Evolutionary conservation across 1,139 yeast genomes (phyloP).

Genomic region (Saccharomyces hybrid): DNA sequence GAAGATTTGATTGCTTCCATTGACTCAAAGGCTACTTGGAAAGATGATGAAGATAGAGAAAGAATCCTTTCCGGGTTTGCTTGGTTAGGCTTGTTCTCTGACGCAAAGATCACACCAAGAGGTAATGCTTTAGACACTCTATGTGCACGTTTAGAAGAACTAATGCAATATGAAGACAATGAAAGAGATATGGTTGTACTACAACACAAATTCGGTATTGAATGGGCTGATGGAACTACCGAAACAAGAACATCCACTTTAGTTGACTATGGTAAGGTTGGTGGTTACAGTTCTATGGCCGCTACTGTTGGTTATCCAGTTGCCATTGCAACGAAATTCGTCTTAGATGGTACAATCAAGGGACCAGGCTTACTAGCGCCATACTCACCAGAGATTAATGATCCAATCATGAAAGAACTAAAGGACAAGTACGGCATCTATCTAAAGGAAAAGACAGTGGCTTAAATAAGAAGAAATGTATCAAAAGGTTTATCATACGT

Average conservation of each 20-base stretch:
- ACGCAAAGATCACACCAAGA: slow-evolving; percentile 69
- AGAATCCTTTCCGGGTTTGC: slow-evolving; percentile 82
- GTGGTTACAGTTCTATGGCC: slow-evolving; percentile 98
- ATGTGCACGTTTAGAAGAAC: slow-evolving; percentile 90
- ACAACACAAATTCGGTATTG: slow-evolving; percentile 97
- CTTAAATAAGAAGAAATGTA: slow-evolving; percentile 9
- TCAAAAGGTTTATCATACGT: not conserved
- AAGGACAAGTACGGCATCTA: slow-evolving; percentile 84
- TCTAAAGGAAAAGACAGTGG: slow-evolving; percentile 76
- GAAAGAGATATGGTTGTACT: slow-evolving; percentile 93
- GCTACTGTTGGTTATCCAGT: slow-evolving; percentile 97
- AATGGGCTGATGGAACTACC: slow-evolving; percentile 86
- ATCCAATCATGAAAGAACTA: slow-evolving; percentile 84
- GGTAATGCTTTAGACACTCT: slow-evolving; percentile 93
- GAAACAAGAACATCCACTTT: slow-evolving; percentile 94
- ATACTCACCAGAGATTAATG: slow-evolving; percentile 80
- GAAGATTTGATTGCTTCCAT: slow-evolving; percentile 70
- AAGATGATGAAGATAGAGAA: slow-evolving; percentile 72
- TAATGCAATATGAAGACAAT: slow-evolving; percentile 93
- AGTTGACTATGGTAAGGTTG: slow-evolving; percentile 91
- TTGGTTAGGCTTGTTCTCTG: slow-evolving; percentile 92
- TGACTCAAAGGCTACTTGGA: slow-evolving; percentile 71
- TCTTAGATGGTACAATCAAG: slow-evolving; percentile 73
- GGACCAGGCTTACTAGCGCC: slow-evolving; percentile 89
- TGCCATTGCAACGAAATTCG: slow-evolving; percentile 88